Percentiles rank a stretch among this genome's conserved stretches.
Evolutionary conservation across 345 rosid species (phyloP).

Genomic region (Hibiscus trionum): DNA sequence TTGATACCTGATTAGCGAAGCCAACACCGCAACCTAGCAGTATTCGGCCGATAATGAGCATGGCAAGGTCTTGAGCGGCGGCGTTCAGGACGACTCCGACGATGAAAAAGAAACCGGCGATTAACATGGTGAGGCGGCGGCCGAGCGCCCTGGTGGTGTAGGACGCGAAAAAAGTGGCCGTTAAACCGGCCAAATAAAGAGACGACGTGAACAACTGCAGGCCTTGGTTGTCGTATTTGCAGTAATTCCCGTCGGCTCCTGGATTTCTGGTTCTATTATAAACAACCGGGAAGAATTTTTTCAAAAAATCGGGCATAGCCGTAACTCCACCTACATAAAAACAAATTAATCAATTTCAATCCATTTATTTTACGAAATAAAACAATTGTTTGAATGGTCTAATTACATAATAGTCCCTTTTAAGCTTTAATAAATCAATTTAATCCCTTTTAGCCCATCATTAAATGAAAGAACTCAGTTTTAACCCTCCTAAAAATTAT

Average conservation of each 20-base stretch:
- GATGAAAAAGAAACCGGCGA: conserved; percentile 81
- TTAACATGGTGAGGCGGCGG: conserved; percentile 70
- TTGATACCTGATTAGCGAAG: conserved; percentile 72
- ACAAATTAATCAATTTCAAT: neutral
- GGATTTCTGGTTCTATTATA: conserved; percentile 27
- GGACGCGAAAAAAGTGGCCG: conserved; percentile 87
- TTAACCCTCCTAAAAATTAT: neutral
- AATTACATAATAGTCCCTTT: too few relatives aligned
- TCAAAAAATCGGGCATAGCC: conserved; percentile 65
- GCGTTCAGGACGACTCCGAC: conserved; percentile 60
- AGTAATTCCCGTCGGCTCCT: conserved; percentile 46
- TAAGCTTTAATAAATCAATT: too few relatives aligned
- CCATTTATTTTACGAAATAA: neutral
- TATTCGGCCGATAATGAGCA: conserved; percentile 86
- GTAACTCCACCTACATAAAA: conserved; percentile 69
- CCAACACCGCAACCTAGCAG: conserved; percentile 94
- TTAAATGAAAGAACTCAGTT: too few relatives aligned
- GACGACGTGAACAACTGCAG: conserved; percentile 88
- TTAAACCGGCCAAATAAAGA: conserved; percentile 79
- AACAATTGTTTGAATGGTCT: too few relatives aligned
- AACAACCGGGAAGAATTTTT: conserved; percentile 77
- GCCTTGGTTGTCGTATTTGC: conserved; percentile 92
- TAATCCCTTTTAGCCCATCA: too few relatives aligned
- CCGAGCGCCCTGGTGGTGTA: conserved; percentile 85
- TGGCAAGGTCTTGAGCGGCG: conserved; percentile 73